Percentiles rank a stretch among this genome's conserved stretches.
Evolutionary conservation across 495 filamentous ascomycete species (phyloP).

Genomic region (Podospora conica): DNA sequence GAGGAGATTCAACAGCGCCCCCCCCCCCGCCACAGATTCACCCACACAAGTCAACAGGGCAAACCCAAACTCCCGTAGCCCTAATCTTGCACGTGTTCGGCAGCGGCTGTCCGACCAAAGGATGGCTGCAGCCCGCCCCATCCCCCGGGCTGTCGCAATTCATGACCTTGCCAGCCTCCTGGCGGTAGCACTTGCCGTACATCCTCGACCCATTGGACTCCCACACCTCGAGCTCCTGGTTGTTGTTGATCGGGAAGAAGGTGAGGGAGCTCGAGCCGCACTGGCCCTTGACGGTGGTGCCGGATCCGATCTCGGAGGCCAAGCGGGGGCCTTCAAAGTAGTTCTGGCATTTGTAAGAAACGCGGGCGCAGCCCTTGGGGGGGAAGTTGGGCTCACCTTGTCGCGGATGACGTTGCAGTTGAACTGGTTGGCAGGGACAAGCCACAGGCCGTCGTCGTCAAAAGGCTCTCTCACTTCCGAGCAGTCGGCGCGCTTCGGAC

Average conservation of each 20-base stretch:
- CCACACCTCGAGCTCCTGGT: background rate
- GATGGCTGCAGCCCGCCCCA: background rate
- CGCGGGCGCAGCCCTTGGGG: too few species aligned
- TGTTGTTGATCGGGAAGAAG: background rate
- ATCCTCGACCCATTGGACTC: background rate
- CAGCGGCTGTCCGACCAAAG: background rate
- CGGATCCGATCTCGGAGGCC: background rate
- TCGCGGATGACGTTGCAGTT: background rate
- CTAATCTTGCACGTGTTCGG: background rate
- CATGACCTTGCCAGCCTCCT: background rate
- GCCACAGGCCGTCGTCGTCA: background rate
- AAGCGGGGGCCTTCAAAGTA: background rate
- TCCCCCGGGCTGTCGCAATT: background rate
- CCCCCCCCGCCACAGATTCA: background rate
- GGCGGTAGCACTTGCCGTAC: background rate
- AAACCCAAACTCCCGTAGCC: constrained; percentile 1
- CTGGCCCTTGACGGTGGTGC: background rate
- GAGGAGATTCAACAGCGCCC: too few species aligned
- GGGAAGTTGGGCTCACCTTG: background rate
- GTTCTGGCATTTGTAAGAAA: too few species aligned
- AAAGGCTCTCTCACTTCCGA: background rate
- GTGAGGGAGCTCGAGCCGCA: background rate
- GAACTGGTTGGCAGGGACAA: background rate
- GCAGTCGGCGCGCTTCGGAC: background rate
- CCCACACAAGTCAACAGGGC: constrained; percentile 1